Evolutionary conservation across 345 rosid species (phyloP).

Genomic region (Pugionium cornutum): DNA sequence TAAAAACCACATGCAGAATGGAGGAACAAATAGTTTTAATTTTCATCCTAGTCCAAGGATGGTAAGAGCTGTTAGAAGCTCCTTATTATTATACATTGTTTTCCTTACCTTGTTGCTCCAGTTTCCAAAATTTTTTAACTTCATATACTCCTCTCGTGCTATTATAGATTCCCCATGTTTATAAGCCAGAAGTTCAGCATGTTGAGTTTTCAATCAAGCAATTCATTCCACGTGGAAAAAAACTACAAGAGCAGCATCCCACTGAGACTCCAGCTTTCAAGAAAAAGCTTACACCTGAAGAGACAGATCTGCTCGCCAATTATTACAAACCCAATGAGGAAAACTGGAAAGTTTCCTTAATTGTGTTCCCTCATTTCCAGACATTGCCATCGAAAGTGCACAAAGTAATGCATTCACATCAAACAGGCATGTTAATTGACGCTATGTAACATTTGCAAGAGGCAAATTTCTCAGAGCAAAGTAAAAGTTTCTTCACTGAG

Average conservation of each 20-base stretch:
- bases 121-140: conserved; percentile 4
- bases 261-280: conserved; percentile 47
- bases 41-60: conserved; percentile 94
- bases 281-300: conserved; percentile 50
- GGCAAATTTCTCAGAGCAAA: conserved; percentile 43
- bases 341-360: conserved; percentile 70
- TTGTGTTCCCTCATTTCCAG: conserved; percentile 88
- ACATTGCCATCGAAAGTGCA: conserved; percentile 76
- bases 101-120: conserved; percentile 7
- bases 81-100: conserved; percentile 17
- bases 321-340: conserved; percentile 56
- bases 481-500: conserved; percentile 46
- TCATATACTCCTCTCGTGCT: conserved; percentile 24
- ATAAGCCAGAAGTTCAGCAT: conserved; percentile 79
- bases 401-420: conserved; percentile 76
- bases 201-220: conserved; percentile 73
- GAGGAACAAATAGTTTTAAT: conserved; percentile 80
- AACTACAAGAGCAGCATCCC: conserved; percentile 52
- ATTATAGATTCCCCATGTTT: conserved; percentile 78
- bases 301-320: conserved; percentile 62
- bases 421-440: conserved; percentile 76
- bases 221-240: conserved; percentile 76
- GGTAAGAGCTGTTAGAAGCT: conserved; percentile 69
- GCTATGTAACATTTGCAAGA: conserved; percentile 83
- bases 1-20: conserved; percentile 75